Base-by-base conservation (phyloP, 768 basidiomycete species). In the Leccinum subtestaceum region DNA sequence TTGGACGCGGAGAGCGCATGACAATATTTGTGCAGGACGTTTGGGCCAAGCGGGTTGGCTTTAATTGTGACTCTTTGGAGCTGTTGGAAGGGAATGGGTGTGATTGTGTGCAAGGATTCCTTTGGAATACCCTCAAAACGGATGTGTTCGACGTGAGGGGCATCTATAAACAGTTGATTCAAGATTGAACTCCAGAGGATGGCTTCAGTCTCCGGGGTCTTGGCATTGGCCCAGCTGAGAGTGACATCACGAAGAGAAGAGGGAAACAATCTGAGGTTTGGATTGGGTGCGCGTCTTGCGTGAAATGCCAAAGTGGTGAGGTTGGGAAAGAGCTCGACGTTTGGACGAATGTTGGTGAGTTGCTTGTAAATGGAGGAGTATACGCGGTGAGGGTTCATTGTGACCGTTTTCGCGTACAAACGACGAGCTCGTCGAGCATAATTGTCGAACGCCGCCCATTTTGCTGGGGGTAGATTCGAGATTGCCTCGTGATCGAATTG, bases 341-440 rank as follows among this genome's bases (percentile, higher is more conserved):
- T 62, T 52, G 65, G 68, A 31, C 68, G 67, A 21, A 68, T 58
- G 25, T 36, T 19, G 36, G 50, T 45, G 31, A 70, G 65, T 19
- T 68, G 67, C 2, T 60, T 67, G 56, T 70, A 70, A 11, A 68
- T 68, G 52, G 65, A 67, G 43, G 67, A 70, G 45, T 68, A 59
- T 17, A 68, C 45, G 43, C 66, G 68, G 31, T 63, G 66, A 8
- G 68, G 67, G 32, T 48, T 63, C 67, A 60, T 70, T 34, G 68
- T 68, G 1, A 68, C 67, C 4, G 68, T 70, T 52, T 63, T 70
- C n/a, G 45, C 66, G 52, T 68, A 68, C 45, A 70, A 47, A 57
- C 56, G 60, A 10, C 68, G 59, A 36, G 63, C 59, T 1, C 67
- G 66, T 25, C 29, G 58, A 27, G 67, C 66, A 15, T 68, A 70